Percentiles rank a stretch among this genome's conserved stretches.
These are phyloP conservation scores for Linum trigynum DNA, from an alignment of 345 rosid genomes.

Conservation along the genomic window DNA sequence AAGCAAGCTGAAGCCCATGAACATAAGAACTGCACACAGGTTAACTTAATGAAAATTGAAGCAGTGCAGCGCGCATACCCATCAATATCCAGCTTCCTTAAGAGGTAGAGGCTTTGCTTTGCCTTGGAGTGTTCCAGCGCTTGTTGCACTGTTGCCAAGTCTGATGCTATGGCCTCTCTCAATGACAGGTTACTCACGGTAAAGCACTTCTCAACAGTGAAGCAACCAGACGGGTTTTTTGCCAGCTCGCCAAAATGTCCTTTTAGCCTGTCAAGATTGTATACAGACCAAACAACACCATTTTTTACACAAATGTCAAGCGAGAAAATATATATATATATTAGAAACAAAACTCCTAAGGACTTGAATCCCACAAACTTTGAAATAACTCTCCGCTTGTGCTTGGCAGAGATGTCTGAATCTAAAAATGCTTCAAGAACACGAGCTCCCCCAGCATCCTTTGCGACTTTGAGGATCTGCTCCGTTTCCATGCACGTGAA, in stretches of 20 bases:
- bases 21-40: not conserved
- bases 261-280: constrained; percentile 39
- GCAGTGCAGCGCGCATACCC: constrained; percentile 35
- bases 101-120: constrained; percentile 74
- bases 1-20: not conserved
- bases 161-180: constrained; percentile 65
- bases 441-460: constrained; percentile 75
- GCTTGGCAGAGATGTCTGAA: constrained; percentile 63
- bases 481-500: constrained; percentile 67
- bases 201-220: constrained; percentile 80
- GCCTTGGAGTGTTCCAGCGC: constrained; percentile 48
- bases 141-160: constrained; percentile 45
- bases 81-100: constrained; percentile 68
- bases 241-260: constrained; percentile 83
- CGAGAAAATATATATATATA: constrained; percentile 1
- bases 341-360: constrained; percentile 6
- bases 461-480: constrained; percentile 56
- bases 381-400: constrained; percentile 54
- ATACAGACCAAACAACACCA: not conserved
- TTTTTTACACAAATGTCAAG: not conserved
- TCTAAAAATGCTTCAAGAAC: constrained; percentile 78
- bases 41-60: not conserved
- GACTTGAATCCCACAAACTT: constrained; percentile 45
- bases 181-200: constrained; percentile 52
- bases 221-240: constrained; percentile 62